Evolutionary conservation across 495 filamentous ascomycete species (phyloP).

Genomic region (Neurospora pannonica): DNA sequence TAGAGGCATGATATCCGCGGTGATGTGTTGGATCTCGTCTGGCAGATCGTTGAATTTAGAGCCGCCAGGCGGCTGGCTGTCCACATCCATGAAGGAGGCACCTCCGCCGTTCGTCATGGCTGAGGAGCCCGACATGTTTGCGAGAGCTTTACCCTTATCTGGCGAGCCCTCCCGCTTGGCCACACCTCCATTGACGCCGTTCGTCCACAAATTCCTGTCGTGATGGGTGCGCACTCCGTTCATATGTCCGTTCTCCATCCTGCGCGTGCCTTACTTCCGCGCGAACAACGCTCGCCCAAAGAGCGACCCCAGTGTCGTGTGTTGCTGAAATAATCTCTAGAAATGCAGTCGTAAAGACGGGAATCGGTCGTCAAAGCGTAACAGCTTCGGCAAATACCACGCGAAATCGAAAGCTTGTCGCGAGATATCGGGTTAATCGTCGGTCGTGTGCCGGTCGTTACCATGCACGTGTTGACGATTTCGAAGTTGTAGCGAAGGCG

Average conservation of each 20-base stretch:
- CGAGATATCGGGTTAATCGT: neutral
- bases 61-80: slow-evolving; percentile 7
- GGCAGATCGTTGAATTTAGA: slow-evolving; percentile 44
- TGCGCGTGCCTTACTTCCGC: slow-evolving; percentile 10
- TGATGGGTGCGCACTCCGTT: slow-evolving; percentile 39
- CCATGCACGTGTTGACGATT: neutral
- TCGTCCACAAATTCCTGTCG: slow-evolving; percentile 32
- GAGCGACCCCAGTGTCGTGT: neutral
- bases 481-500: neutral
- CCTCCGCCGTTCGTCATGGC: slow-evolving; percentile 20
- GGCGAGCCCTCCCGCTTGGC: slow-evolving; percentile 8
- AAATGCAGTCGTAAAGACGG: neutral
- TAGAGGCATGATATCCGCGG: slow-evolving; percentile 62
- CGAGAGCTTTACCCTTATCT: slow-evolving; percentile 17
- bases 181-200: slow-evolving; percentile 31
- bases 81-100: slow-evolving; percentile 13
- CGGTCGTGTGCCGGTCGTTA: neutral
- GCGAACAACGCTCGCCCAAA: neutral
- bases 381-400: neutral
- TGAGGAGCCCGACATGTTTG: slow-evolving; percentile 4
- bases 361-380: neutral
- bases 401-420: neutral
- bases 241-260: slow-evolving; percentile 43
- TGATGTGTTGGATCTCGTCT: slow-evolving; percentile 73
- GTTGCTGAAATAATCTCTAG: neutral